Conservation (phyloP, 805 yeast genomes). For the Scheffersomyces coipomensis region DNA sequence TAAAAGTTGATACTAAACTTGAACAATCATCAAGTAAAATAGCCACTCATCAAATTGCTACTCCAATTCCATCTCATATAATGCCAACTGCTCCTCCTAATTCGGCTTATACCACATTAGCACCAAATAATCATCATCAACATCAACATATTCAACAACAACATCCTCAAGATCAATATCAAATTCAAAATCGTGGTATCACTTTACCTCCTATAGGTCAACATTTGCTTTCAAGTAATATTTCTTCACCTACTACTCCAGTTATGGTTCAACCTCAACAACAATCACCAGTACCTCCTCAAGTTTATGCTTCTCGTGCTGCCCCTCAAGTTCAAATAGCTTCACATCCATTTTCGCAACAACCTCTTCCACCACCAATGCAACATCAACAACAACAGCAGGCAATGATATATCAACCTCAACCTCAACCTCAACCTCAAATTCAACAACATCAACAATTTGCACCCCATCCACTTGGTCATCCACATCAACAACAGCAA, state of each 20-base stretch:
- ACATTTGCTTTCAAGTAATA: not conserved
- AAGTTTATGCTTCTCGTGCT: not conserved
- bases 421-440: not conserved
- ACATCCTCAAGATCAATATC: not conserved
- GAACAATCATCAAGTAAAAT: no score
- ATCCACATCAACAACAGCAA: not conserved
- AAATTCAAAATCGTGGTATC: not conserved
- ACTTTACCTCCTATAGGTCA: not conserved
- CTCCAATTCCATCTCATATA: not conserved
- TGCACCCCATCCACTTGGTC: not conserved
- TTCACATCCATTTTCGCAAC: not conserved
- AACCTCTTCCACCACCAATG: not conserved
- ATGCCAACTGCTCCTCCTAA: not conserved
- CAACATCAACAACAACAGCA: not conserved
- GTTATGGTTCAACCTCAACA: no score
- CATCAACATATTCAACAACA: not conserved
- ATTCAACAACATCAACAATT: constrained; percentile 2
- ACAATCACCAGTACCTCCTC: not conserved
- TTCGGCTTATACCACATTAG: not conserved
- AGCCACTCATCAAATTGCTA: not conserved
- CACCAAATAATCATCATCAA: no score
- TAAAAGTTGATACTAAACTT: no score
- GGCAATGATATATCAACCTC: constrained; percentile 1
- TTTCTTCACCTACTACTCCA: no score
- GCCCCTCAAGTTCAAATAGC: not conserved